phyloP scores from a whole-genome alignment of 257 asterid species.

The Fraxinus excelsior region DNA sequence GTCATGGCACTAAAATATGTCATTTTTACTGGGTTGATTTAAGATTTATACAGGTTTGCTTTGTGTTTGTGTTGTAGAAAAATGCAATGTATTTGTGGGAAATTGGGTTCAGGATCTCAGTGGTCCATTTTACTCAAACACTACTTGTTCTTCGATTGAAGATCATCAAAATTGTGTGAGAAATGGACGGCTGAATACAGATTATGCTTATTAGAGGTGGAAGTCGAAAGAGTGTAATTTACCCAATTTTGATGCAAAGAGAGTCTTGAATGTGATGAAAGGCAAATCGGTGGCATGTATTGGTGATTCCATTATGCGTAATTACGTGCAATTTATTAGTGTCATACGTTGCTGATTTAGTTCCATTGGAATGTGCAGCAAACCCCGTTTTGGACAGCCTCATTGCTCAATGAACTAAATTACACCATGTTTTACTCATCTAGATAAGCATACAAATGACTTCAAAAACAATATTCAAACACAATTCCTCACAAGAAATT shows the following conservation, averaged over 20 bases:
- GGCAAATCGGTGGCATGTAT: conserved; percentile 61
- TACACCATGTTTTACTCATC: no score
- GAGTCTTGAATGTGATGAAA: conserved; percentile 58
- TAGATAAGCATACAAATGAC: no score
- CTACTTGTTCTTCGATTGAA: conserved; percentile 59
- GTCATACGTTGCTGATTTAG: no score
- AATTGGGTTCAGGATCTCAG: conserved; percentile 64
- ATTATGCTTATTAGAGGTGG: conserved; percentile 78
- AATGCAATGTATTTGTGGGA: conserved; percentile 65
- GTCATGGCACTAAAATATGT: not conserved
- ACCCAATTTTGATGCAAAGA: conserved; percentile 52
- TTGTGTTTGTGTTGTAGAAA: conserved; percentile 34
- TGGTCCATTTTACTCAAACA: conserved; percentile 65
- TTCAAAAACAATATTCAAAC: no score
- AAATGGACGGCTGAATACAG: conserved; percentile 75
- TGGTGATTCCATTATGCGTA: conserved; percentile 90
- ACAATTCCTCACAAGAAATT: no score
- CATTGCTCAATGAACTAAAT: no score
- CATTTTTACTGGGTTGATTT: not conserved
- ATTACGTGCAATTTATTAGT: conserved; percentile 76
- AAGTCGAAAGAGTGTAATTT: conserved; percentile 61
- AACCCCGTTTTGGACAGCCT: no score
- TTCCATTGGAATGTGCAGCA: no score
- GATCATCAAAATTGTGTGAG: conserved; percentile 71
- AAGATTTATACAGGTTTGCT: not conserved